Base-by-base conservation (phyloP, 106 monocot genomes). In the Allium sativum region DNA sequence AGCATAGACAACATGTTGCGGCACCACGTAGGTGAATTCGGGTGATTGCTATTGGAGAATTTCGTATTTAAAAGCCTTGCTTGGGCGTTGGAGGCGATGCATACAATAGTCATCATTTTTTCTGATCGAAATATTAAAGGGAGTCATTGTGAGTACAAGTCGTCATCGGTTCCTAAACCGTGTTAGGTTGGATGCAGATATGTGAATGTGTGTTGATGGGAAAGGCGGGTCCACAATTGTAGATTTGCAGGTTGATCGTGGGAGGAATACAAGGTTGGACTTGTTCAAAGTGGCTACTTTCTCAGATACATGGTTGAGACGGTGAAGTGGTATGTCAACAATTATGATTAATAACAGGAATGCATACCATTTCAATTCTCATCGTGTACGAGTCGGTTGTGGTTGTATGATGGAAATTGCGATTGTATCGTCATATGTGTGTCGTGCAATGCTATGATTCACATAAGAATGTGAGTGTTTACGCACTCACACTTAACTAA, bases 201-300 rank as follows among this genome's bases (percentile, higher is more conserved):
- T 50, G 17, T 77, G 82, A 77, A 70, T 67, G 42, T 82, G 77
- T 73, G 65, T 66, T n/a, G 78, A 50, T 6, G 71, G 63, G 8
- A 6, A 21, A 40, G 11, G 31, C 8, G 22, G 54, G 0, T 71
- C 71, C 31, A 72, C 72, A 4, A 64, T 72, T 20, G 52, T 54
- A 7, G 82, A 93, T 65, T 93, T 82, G n/a, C 82, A 89, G 89
- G 9, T 70, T 93, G 31, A 70, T 40, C 77, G 93, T 55, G 75
- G 12, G 53, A 82, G 42, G 77, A 69, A 65, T 93, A 89, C 46
- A 93, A 89, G 77, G 79, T 89, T 15, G 89, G 89, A 9, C 65
- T 93, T 15, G 89, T 66, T 45, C 93, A 93, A 71, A 66, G 85
- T 7, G 67, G 58, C 45, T 93, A 89, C 80, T 93, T 93, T 68